These are phyloP conservation scores for Penstemon barbatus DNA, from an alignment of 257 asterid species.

Conservation along the genomic window DNA sequence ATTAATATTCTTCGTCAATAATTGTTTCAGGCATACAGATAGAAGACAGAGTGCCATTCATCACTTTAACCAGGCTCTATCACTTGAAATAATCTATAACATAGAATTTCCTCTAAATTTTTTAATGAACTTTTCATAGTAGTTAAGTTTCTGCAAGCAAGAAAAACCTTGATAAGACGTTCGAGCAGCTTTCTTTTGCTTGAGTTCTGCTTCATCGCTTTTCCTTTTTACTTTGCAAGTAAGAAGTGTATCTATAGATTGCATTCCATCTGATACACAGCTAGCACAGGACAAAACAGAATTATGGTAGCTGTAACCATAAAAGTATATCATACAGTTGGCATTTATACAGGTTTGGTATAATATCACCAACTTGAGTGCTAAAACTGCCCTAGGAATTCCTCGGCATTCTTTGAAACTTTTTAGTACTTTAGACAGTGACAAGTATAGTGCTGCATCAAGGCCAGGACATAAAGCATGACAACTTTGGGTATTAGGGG, in stretches of 20 bases:
- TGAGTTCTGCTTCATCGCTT: slow-evolving; percentile 56
- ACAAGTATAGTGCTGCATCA: no score
- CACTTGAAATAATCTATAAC: not conserved
- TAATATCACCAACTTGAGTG: slow-evolving; percentile 61
- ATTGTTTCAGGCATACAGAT: no score
- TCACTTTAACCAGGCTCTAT: no score
- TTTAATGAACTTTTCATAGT: not conserved
- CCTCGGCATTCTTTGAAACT: slow-evolving; percentile 77
- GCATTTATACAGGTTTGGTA: not conserved
- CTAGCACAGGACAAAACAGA: slow-evolving; percentile 53
- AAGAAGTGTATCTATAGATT: slow-evolving; percentile 87
- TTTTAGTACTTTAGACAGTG: slow-evolving; percentile 60
- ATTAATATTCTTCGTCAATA: no score
- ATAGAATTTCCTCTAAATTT: slow-evolving; percentile 5
- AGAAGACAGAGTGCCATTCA: no score
- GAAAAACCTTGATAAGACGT: slow-evolving; percentile 55
- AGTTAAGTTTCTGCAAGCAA: slow-evolving; percentile 9
- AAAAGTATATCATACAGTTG: slow-evolving; percentile 7
- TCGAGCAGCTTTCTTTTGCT: slow-evolving; percentile 44
- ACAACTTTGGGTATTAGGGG: no score
- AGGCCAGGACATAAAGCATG: no score
- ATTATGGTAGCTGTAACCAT: slow-evolving; percentile 15
- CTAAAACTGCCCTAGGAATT: slow-evolving; percentile 84
- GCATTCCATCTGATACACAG: slow-evolving; percentile 88
- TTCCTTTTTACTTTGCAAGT: slow-evolving; percentile 87